Evolutionary conservation across 2,329 filamentous ascomycete genomes (phyloP).

Genomic region (Ciborinia camelliae): DNA sequence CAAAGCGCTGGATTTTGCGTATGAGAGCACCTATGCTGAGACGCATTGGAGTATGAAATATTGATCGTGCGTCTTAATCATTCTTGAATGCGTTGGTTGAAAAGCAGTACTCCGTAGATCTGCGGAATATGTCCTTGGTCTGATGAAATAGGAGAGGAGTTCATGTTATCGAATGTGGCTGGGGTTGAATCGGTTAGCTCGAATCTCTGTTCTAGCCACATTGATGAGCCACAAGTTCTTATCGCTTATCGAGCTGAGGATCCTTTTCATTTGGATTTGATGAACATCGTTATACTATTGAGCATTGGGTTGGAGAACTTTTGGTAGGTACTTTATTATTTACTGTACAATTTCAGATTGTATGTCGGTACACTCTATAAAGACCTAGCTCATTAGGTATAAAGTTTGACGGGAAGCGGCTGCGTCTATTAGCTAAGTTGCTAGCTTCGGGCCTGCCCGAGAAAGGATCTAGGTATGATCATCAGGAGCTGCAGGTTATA

Average conservation of each 20-base stretch:
- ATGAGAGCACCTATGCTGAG: constrained; percentile 8
- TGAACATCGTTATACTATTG: no score
- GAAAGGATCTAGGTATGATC: no score
- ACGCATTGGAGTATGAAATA: constrained; percentile 11
- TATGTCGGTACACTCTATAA: no score
- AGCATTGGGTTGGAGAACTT: not conserved
- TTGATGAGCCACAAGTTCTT: not conserved
- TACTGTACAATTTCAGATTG: no score
- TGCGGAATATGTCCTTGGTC: not conserved
- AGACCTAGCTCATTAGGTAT: no score
- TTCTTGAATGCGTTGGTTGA: not conserved
- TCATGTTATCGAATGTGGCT: constrained; percentile 1
- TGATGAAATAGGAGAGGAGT: not conserved
- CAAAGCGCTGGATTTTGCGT: constrained; percentile 13
- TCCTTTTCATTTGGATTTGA: not conserved
- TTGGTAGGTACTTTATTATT: no score
- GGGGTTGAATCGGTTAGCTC: no score
- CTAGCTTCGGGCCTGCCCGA: not conserved
- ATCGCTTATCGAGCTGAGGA: not conserved
- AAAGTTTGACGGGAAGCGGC: no score
- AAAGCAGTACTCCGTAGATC: not conserved
- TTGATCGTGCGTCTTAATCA: not conserved
- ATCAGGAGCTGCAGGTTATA: no score
- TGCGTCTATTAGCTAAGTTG: not conserved
- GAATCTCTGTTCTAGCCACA: no score